A percentile compares a stretch with the other conserved stretches of the same genome.
These are phyloP conservation scores for Penicillium sp. DNA, from an alignment of 2,329 filamentous ascomycete genomes.

Conservation along the genomic window DNA sequence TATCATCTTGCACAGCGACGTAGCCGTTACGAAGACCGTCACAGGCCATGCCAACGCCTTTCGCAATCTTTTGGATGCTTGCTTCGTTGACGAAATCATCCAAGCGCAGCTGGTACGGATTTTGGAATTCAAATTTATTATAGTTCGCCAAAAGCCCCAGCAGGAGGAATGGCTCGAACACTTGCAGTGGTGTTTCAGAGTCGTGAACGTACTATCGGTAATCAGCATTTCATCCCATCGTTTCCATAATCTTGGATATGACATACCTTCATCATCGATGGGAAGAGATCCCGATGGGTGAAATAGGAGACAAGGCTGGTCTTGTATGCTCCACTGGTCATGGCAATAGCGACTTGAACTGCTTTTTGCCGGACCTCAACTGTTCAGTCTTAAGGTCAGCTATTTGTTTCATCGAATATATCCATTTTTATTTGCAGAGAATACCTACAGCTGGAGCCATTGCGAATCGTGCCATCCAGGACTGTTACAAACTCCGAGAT, in stretches of 20 bases:
- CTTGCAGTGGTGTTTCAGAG: conserved; percentile 65
- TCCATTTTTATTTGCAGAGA: not conserved
- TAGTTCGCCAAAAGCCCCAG: conserved; percentile 92
- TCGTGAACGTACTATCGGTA: conserved; percentile 76
- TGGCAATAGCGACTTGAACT: conserved; percentile 77
- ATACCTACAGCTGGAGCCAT: conserved; percentile 69
- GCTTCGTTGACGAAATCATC: conserved; percentile 95
- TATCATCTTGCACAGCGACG: conserved; percentile 83
- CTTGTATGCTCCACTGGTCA: conserved; percentile 92
- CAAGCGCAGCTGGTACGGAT: conserved; percentile 88
- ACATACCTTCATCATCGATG: conserved; percentile 88
- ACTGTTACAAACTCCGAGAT: conserved; percentile 87
- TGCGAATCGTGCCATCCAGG: conserved; percentile 81
- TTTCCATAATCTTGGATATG: no score
- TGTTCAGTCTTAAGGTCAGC: conserved; percentile 39
- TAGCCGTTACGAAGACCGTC: conserved; percentile 72
- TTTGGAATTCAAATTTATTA: conserved; percentile 99
- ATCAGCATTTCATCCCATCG: not conserved
- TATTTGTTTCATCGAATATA: not conserved
- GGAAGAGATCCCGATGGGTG: conserved; percentile 91
- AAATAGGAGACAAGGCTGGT: conserved; percentile 94
- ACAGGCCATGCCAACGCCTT: conserved; percentile 75
- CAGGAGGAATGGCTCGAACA: conserved; percentile 77
- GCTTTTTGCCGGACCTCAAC: conserved; percentile 78
- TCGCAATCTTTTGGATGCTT: conserved; percentile 80